These are phyloP conservation scores for Coriaria nepalensis DNA, from an alignment of 306 rosid species.

Conservation along the genomic window DNA sequence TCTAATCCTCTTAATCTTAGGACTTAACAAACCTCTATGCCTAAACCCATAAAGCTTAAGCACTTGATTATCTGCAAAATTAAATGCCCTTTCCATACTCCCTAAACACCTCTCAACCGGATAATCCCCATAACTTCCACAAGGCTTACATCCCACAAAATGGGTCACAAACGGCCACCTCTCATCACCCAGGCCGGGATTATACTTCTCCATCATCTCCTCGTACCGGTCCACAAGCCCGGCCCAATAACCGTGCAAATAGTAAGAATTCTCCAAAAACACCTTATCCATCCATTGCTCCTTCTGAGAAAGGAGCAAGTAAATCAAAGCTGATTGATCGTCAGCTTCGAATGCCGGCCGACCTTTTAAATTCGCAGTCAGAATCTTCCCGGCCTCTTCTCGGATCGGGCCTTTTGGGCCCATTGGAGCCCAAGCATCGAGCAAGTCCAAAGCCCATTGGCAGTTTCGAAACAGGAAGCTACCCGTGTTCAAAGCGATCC, in stretches of 20 bases:
- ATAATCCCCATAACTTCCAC: constrained; percentile 98
- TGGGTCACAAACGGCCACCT: constrained; percentile 99
- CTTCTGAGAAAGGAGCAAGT: constrained; percentile 70
- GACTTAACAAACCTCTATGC: constrained; percentile 85
- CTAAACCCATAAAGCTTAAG: constrained; percentile 77
- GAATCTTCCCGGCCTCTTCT: constrained; percentile 75
- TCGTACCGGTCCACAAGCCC: constrained; percentile 94
- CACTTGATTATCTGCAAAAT: constrained; percentile 94
- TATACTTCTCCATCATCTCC: constrained; percentile 95
- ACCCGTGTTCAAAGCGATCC: constrained; percentile 95
- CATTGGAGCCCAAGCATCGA: constrained; percentile 99
- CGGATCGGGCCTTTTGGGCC: constrained; percentile 80
- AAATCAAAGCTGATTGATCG: constrained; percentile 92
- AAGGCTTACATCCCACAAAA: constrained; percentile 96
- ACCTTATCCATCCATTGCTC: constrained; percentile 88
- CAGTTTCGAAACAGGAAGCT: constrained; percentile 82
- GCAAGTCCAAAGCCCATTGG: constrained; percentile 96
- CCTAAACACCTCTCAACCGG: constrained; percentile 84
- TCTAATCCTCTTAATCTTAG: constrained; percentile 85
- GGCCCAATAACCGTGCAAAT: constrained; percentile 96
- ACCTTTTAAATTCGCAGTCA: constrained; percentile 86
- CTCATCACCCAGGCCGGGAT: constrained; percentile 89
- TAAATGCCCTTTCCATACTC: constrained; percentile 97
- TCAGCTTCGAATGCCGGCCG: constrained; percentile 95
- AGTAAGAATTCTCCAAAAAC: constrained; percentile 78